These are phyloP conservation scores for Coemansia asiatica DNA, from an alignment of 192 early-diverging fungal genomes.

Conservation along the genomic window DNA sequence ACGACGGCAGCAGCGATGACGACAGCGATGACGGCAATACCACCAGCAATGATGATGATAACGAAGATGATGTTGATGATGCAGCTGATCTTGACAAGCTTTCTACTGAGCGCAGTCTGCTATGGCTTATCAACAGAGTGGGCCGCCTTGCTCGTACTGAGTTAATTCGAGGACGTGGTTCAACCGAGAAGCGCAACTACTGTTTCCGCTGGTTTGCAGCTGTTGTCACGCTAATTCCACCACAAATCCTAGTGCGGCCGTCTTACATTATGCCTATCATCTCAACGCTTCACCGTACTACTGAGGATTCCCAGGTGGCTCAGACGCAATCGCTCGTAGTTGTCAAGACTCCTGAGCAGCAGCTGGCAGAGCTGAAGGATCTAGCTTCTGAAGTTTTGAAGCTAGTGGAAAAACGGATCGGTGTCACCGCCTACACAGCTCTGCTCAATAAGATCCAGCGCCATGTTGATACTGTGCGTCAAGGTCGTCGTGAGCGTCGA, in stretches of 20 bases:
- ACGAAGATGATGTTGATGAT: constrained; percentile 26
- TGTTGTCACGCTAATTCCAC: constrained; percentile 65
- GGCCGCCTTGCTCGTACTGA: constrained; percentile 43
- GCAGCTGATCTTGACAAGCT: constrained; percentile 9
- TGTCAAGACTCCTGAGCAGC: constrained; percentile 31
- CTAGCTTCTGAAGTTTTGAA: constrained; percentile 78
- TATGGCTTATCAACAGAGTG: constrained; percentile 53
- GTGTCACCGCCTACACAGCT: constrained; percentile 68
- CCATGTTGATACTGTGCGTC: constrained; percentile 62
- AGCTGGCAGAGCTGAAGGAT: constrained; percentile 68
- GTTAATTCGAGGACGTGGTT: constrained; percentile 39
- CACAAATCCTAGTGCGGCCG: constrained; percentile 55
- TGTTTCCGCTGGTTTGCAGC: constrained; percentile 95
- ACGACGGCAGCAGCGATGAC: constrained; percentile 19
- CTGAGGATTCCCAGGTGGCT: constrained; percentile 59
- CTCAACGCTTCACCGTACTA: constrained; percentile 76
- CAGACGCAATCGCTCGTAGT: constrained; percentile 8
- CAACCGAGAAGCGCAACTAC: constrained; percentile 61
- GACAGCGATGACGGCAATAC: constrained; percentile 21
- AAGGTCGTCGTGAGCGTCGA: constrained; percentile 63
- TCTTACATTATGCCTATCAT: constrained; percentile 72
- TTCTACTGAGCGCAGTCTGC: constrained; percentile 31
- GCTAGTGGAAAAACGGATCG: constrained; percentile 72
- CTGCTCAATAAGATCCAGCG: constrained; percentile 69
- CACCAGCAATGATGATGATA: constrained; percentile 25